phyloP scores from a whole-genome alignment of 2,329 filamentous ascomycete genomes.

The Claviceps paspali region DNA sequence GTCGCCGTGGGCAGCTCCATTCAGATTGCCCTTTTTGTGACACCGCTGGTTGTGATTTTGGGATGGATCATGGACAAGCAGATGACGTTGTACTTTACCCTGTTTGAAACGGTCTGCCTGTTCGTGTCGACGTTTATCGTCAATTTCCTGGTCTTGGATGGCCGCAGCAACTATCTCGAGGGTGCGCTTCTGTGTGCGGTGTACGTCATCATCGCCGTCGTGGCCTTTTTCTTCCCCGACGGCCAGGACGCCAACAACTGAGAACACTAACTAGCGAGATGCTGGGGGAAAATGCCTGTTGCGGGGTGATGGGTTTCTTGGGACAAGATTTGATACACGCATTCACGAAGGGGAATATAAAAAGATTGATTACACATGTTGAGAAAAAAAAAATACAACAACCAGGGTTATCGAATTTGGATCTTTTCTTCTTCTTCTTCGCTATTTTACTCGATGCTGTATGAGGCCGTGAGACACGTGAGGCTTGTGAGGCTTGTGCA shows the following conservation, averaged over 20 bases:
- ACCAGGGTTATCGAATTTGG: too few species aligned
- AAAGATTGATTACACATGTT: too few species aligned
- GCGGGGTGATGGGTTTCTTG: too few species aligned
- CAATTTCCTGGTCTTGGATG: constrained; percentile 75
- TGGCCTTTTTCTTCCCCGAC: constrained; percentile 51
- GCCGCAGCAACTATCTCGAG: constrained; percentile 71
- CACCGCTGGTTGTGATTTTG: constrained; percentile 60
- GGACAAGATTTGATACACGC: too few species aligned
- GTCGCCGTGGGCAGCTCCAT: constrained; percentile 69
- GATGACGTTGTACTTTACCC: constrained; percentile 76
- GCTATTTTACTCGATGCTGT: too few species aligned
- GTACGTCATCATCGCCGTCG: constrained; percentile 63
- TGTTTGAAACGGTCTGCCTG: constrained; percentile 74
- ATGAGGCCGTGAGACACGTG: too few species aligned
- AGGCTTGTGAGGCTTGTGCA: too few species aligned
- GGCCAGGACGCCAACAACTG: constrained; percentile 31
- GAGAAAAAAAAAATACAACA: neutral
- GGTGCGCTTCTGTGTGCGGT: constrained; percentile 61
- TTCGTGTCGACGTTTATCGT: constrained; percentile 75
- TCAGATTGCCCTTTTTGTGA: constrained; percentile 67
- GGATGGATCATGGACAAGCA: constrained; percentile 61
- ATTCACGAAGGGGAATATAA: too few species aligned
- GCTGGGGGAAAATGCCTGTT: too few species aligned
- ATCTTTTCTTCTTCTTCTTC: too few species aligned
- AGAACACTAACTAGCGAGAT: too few species aligned